Evolutionary conservation across 139 green algal genomes (phyloP).

Genomic region (Edaphochlamys debaryana): DNA sequence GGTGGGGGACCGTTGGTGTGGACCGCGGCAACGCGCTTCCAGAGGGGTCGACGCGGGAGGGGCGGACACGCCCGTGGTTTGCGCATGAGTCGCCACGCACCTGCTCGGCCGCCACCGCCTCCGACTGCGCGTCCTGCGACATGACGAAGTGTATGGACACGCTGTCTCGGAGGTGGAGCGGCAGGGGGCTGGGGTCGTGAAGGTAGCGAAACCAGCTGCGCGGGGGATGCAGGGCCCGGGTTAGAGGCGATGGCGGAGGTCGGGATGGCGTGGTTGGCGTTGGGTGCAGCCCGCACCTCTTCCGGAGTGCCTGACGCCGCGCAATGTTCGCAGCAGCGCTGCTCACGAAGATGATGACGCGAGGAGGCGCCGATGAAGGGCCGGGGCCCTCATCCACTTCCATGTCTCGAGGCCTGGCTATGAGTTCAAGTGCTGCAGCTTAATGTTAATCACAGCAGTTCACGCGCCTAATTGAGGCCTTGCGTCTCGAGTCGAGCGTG

Average conservation of each 20-base stretch:
- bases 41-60: not conserved
- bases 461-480: too few species aligned
- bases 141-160: conserved; percentile 20
- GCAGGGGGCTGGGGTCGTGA: not conserved
- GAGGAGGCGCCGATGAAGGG: not conserved
- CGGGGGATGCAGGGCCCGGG: too few species aligned
- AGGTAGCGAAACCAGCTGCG: conserved; percentile 42
- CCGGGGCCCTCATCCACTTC: not conserved
- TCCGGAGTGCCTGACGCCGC: not conserved
- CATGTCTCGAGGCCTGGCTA: too few species aligned
- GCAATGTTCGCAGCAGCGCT: not conserved
- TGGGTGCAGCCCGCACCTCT: not conserved
- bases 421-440: too few species aligned
- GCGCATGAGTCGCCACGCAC: too few species aligned
- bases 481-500: too few species aligned
- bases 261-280: not conserved
- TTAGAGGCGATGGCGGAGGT: too few species aligned
- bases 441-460: too few species aligned
- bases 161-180: not conserved
- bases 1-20: too few species aligned
- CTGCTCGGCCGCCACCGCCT: not conserved
- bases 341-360: conserved; percentile 33
- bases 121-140: not conserved
- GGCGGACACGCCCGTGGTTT: too few species aligned
- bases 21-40: not conserved